Evolutionary conservation across 164 flowering plant genomes (phyloP).

Genomic region (Vitis rotundifolia): DNA sequence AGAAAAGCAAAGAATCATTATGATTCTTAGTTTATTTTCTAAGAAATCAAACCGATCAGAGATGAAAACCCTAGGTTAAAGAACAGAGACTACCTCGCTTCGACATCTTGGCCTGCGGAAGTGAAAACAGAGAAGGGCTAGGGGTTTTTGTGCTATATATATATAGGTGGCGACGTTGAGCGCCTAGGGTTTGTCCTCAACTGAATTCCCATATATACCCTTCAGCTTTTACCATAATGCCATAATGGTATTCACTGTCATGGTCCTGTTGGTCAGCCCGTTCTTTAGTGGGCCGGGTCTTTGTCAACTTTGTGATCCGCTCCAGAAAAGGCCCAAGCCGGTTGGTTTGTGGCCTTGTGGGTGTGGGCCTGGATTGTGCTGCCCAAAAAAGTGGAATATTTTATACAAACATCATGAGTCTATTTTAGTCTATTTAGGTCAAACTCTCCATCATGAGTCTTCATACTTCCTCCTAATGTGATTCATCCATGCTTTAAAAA

Average conservation of each 20-base stretch:
- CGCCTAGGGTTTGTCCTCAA: background rate
- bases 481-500: too few species aligned
- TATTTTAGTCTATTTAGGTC: too few species aligned
- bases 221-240: background rate
- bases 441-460: too few species aligned
- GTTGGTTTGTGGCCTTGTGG: too few species aligned
- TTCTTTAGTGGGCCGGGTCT: background rate
- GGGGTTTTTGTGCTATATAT: constrained; percentile 19
- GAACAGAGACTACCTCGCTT: constrained; percentile 39
- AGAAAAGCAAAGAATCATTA: background rate
- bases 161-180: background rate
- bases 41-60: background rate
- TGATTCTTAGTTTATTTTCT: background rate
- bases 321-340: too few species aligned
- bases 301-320: background rate
- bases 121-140: background rate
- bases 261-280: background rate
- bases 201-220: background rate
- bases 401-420: too few species aligned
- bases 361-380: too few species aligned
- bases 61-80: background rate
- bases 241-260: background rate
- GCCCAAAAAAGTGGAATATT: too few species aligned
- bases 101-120: constrained; percentile 37
- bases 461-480: too few species aligned